These are phyloP conservation scores for Mycena amicta DNA, from an alignment of 768 basidiomycete species.

Conservation along the genomic window DNA sequence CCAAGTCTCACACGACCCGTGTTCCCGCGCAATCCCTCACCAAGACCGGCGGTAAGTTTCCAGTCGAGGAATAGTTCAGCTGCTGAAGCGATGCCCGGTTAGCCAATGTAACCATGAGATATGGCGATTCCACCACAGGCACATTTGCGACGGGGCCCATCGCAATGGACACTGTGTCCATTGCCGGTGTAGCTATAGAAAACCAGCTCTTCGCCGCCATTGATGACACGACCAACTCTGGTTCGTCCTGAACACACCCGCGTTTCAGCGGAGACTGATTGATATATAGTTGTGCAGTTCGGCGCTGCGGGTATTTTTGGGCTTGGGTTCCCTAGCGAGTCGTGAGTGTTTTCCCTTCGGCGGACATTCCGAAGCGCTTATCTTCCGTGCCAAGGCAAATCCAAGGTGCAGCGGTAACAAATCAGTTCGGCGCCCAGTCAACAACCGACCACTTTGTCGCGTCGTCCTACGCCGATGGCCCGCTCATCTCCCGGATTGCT, in stretches of 20 bases:
- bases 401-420: constrained; percentile 33
- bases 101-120: constrained; percentile 44
- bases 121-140: constrained; percentile 71
- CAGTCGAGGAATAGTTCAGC: constrained; percentile 31
- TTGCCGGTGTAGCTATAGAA: constrained; percentile 54
- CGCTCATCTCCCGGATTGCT: constrained; percentile 50
- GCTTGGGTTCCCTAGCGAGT: constrained; percentile 66
- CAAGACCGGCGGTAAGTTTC: constrained; percentile 38
- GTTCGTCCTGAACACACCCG: neutral
- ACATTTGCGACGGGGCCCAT: constrained; percentile 61
- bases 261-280: no score
- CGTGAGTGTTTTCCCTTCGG: no score
- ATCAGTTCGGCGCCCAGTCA: constrained; percentile 23
- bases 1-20: constrained; percentile 35
- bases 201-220: constrained; percentile 61
- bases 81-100: neutral
- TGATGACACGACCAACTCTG: constrained; percentile 54
- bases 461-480: constrained; percentile 42
- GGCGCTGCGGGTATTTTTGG: constrained; percentile 67
- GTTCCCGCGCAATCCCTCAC: constrained; percentile 46
- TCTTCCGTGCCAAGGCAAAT: constrained; percentile 36
- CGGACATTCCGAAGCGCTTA: no score
- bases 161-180: constrained; percentile 52
- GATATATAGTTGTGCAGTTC: constrained; percentile 46
- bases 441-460: constrained; percentile 40